Evolutionary conservation across 805 yeast species (phyloP), one percentile per base, ranked within the genome.

Genomic region (Saccharomyces jurei): DNA sequence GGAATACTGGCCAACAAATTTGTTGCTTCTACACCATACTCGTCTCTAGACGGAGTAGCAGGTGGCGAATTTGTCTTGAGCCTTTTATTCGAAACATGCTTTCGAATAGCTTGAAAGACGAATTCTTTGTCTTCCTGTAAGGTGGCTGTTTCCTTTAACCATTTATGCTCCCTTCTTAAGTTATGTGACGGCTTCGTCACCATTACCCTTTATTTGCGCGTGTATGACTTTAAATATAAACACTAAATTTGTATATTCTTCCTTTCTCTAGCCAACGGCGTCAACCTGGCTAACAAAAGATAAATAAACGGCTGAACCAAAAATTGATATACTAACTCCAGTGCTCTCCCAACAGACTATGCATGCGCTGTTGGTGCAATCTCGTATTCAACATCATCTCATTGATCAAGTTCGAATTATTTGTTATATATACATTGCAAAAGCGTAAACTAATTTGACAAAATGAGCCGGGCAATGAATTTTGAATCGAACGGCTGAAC

Each of bases 101-200:
- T 58, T 41, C 54, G 62, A 22, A 63, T 56, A 17, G 56, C 54
- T n/a, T 49, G 41, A 21, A 63, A 13, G 6, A 61, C 58, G 17
- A 58, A 41, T 11, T 61, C 57, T 29, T 57, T 58, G 46, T 63
- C 66, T 28, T 56, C 56, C 13, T 58, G 55, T 2, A 60, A 58
- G 3, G 58, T 41, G 2, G 44, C 54, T 1, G 64, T 55, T 41
- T 67, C 71, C 55, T 63, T 63, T 49, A 67, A 48, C 70, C 70
- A 67, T 52, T 67, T 67, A 47, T 63, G 64, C 50, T 69, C 72
- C 52, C 69, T 63, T 51, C 70, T 58, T 21, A 68, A 52, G 50
- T 67, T 69, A 56, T 69, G 66, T 28, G 78, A 70, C 27, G 75
- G 69, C 53, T 67, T 65, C 22, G 58, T 17, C 11, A 57, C 62